phyloP scores from a whole-genome alignment of 495 filamentous ascomycete genomes.

The Thozetella sp. region DNA sequence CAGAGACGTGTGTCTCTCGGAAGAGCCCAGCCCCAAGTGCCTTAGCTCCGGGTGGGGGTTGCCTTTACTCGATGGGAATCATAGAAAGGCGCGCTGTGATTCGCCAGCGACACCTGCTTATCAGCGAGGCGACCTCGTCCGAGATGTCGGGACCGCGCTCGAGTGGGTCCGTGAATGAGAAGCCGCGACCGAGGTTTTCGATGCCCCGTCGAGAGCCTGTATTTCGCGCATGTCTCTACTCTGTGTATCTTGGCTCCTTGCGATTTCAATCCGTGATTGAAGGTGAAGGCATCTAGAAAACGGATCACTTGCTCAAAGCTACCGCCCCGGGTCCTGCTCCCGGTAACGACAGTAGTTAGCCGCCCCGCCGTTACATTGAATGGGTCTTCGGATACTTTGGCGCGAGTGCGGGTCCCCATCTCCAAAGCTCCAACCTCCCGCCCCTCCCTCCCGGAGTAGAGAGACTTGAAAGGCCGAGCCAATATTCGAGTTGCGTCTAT shows the following conservation, averaged over 20 bases:
- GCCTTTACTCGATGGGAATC: constrained; percentile 6
- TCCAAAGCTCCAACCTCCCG: neutral
- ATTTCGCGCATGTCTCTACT: too few species aligned
- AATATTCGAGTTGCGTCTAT: neutral
- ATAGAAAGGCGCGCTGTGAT: constrained; percentile 1
- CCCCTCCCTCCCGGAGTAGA: neutral
- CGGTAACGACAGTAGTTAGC: neutral
- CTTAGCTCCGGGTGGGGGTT: neutral
- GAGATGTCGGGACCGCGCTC: neutral
- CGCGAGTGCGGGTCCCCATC: neutral
- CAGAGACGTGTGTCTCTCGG: too few species aligned
- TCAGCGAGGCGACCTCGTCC: neutral
- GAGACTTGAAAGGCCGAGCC: neutral
- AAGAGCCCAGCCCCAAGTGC: too few species aligned
- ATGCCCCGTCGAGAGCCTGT: neutral
- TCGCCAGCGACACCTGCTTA: constrained; percentile 6
- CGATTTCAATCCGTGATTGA: too few species aligned
- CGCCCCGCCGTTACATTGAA: constrained; percentile 1
- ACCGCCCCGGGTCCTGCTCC: neutral
- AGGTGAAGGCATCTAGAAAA: too few species aligned
- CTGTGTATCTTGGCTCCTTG: too few species aligned
- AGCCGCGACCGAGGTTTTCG: neutral
- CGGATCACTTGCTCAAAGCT: neutral
- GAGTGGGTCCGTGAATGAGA: too few species aligned
- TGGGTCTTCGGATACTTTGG: neutral